Percentiles rank a stretch among this genome's conserved stretches.
Conservation (phyloP, 768 basidiomycete genomes). For the Xerocomellus amylosporus region DNA sequence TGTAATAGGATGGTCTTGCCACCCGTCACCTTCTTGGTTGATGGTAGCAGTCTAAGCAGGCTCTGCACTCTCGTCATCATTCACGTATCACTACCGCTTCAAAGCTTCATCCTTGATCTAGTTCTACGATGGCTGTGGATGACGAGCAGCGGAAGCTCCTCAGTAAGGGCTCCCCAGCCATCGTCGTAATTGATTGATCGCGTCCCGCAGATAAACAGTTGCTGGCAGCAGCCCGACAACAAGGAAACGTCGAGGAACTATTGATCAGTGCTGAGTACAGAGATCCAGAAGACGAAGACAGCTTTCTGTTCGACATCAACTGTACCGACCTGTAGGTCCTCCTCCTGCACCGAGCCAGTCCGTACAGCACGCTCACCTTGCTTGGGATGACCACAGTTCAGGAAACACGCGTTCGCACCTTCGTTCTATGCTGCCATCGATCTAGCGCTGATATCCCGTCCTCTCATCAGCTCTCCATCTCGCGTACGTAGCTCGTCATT, state of each 20-base stretch:
- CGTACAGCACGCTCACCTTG: background rate
- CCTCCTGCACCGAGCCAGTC: background rate
- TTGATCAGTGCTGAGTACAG: conserved; percentile 19
- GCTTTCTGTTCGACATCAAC: conserved; percentile 32
- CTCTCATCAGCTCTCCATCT: conserved; percentile 28
- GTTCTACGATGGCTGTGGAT: conserved; percentile 13
- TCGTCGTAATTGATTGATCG: background rate
- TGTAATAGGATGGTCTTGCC: conserved; percentile 68
- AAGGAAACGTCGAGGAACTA: conserved; percentile 28
- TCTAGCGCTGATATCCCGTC: conserved; percentile 10
- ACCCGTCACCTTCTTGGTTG: background rate
- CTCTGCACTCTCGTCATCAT: background rate
- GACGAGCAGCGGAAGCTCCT: conserved; percentile 17
- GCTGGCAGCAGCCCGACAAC: conserved; percentile 23
- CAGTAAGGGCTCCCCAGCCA: conserved; percentile 11
- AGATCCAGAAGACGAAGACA: conserved; percentile 13
- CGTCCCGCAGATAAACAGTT: conserved; percentile 23
- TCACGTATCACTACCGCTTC: background rate
- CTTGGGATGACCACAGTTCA: conserved; percentile 8
- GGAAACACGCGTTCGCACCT: conserved; percentile 31
- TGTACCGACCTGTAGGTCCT: conserved; percentile 29
- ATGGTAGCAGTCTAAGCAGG: background rate
- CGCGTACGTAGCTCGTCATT: conserved; percentile 22
- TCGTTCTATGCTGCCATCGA: background rate
- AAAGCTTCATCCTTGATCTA: background rate